Evolutionary conservation across 148 eudicot genomes (phyloP), one percentile per base, ranked within the genome.

Genomic region (Euryodendron excelsum): DNA sequence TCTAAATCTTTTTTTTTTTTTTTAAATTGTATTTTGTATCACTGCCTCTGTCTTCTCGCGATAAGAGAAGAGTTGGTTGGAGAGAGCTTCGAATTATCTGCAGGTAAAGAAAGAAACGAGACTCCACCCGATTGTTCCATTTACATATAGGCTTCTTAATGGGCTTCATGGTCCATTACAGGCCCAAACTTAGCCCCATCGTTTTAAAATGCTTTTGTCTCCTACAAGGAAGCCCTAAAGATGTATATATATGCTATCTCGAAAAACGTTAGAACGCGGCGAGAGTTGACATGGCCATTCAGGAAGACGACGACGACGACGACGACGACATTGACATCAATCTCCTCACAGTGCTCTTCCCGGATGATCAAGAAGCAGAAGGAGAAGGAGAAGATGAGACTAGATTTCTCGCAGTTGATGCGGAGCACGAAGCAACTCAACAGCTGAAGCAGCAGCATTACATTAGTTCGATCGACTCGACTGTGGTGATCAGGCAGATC

Each of bases 401-500:
- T 6, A 69, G 7, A 21, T 17, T 8, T 0, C 59, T 45, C 1
- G 17, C 72, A 11, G 3, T 31, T 33, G 41, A 63, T 15, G 7
- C 18, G 12, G 39, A 63, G 68, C 17, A 44, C 20, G 67, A 27
- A 27, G 62, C 47, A 11, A 31, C 58, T 73, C 81, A 72, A 7
- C 74, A 69, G 56, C 63, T 69, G 6, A n/a, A n/a, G n/a, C 78
- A 47, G 3, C 84, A 75, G 8, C 88, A 85, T 79, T 47, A 72
- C 82, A 80, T 90, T 78, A 80, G 2, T 34, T 85, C 92, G 5
- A 80, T 94, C 65, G 71, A 85, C 36, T 81, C 91, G 11, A 74
- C 87, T 60, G 56, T 94, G 30, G 15, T 74, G 52, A 89, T 92
- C 83, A 84, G 92, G 0, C 96, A 90, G 59, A 86, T 94, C 61